A percentile compares a stretch with the other conserved stretches of the same genome.
These are phyloP conservation scores for Calycina herbarum DNA, from an alignment of 2,329 filamentous ascomycete genomes.

Conservation along the genomic window DNA sequence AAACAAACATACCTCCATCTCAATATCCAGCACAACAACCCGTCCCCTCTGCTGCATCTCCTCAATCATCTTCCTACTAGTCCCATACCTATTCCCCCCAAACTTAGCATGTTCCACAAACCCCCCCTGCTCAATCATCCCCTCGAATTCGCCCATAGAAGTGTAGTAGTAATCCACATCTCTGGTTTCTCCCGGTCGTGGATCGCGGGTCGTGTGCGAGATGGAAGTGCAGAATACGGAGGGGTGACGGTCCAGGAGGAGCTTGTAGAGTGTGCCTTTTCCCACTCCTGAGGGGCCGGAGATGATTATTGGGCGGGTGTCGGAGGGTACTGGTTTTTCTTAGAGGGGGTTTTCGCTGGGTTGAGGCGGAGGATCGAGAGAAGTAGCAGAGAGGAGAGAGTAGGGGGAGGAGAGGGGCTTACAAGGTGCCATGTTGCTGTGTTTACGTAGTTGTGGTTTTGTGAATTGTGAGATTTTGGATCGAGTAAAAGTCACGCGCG, in stretches of 20 bases:
- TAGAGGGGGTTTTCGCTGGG: conserved; percentile 11
- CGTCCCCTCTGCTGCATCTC: conserved; percentile 69
- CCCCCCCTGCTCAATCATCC: conserved; percentile 64
- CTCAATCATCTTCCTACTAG: conserved; percentile 75
- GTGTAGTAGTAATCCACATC: conserved; percentile 83
- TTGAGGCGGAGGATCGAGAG: conserved; percentile 1
- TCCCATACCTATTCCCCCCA: conserved; percentile 84
- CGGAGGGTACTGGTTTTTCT: conserved; percentile 20
- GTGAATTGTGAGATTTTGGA: conserved; percentile 19
- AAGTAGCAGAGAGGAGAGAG: conserved; percentile 11
- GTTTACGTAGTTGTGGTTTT: conserved; percentile 19
- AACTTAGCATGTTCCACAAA: conserved; percentile 89
- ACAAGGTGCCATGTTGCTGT: conserved; percentile 37
- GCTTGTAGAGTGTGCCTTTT: conserved; percentile 77
- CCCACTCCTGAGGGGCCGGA: conserved; percentile 78
- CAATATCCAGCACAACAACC: conserved; percentile 87
- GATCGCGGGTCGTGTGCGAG: conserved; percentile 77
- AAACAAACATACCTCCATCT: conserved; percentile 73
- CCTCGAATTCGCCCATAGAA: conserved; percentile 63
- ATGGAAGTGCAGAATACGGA: conserved; percentile 58
- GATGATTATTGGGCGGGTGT: conserved; percentile 67
- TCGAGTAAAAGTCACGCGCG: conserved; percentile 23
- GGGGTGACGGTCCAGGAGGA: conserved; percentile 62
- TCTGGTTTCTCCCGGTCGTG: conserved; percentile 72
- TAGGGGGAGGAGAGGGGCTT: conserved; percentile 18